A percentile compares a stretch with the other conserved stretches of the same genome.
phyloP scores from a whole-genome alignment of 2,329 filamentous ascomycete species.

The Aspergillus felis region DNA sequence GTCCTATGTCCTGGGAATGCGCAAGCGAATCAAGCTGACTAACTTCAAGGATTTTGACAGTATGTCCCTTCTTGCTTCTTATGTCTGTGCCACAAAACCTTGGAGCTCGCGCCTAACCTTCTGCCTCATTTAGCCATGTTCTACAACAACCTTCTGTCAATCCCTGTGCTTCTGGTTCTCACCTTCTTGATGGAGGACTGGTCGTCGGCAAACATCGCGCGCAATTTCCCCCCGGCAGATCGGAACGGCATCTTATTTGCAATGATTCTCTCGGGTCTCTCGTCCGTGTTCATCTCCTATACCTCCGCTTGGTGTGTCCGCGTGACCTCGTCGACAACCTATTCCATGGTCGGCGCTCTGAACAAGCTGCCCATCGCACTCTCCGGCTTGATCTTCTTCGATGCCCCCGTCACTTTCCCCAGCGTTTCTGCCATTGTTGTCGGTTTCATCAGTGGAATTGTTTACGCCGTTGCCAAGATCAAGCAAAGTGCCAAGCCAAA shows the following conservation, averaged over 20 bases:
- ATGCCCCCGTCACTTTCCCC: conserved; percentile 86
- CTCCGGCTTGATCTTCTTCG: conserved; percentile 90
- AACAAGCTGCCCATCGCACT: conserved; percentile 97
- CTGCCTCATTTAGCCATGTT: conserved; percentile 73
- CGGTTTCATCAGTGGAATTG: conserved; percentile 86
- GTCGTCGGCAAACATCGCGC: conserved; percentile 75
- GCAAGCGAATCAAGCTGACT: conserved; percentile 98
- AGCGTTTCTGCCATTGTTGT: conserved; percentile 88
- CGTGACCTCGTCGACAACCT: conserved; percentile 94
- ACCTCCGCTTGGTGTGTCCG: conserved; percentile 98
- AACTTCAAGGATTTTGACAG: conserved; percentile 99
- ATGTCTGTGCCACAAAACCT: background rate
- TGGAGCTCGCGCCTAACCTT: conserved; percentile 5
- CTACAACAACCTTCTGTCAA: conserved; percentile 98
- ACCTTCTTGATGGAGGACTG: conserved; percentile 88
- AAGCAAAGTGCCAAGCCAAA: conserved; percentile 67
- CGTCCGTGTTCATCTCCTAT: conserved; percentile 98
- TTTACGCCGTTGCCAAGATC: conserved; percentile 84
- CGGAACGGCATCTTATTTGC: conserved; percentile 77
- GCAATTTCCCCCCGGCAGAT: conserved; percentile 81
- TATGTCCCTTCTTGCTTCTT: conserved; percentile 50
- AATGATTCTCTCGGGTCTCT: conserved; percentile 92
- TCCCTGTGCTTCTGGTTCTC: conserved; percentile 79
- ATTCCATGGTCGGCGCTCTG: conserved; percentile 95
- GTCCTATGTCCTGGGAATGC: conserved; percentile 85